Conservation (phyloP, 2,329 filamentous ascomycete genomes). For the Monilinia fructicola region DNA sequence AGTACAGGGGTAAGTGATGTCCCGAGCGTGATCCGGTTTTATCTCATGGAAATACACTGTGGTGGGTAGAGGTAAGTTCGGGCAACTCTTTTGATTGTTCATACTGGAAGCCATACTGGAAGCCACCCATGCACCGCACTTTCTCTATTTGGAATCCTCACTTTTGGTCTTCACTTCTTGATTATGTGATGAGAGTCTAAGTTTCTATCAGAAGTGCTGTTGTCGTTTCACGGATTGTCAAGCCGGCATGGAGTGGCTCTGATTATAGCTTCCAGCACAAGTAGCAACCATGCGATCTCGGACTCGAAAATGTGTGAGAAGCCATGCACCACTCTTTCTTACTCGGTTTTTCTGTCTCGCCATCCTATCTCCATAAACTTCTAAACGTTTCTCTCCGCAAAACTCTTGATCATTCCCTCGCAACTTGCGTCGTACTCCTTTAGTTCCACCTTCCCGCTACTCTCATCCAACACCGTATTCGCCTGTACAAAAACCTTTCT, state of each 20-base stretch:
- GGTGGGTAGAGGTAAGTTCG: too few species aligned
- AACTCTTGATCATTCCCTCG: conserved; percentile 82
- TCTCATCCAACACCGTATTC: conserved; percentile 73
- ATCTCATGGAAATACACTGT: too few species aligned
- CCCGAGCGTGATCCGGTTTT: too few species aligned
- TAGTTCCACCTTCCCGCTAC: conserved; percentile 68
- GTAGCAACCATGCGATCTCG: not conserved
- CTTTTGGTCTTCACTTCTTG: not conserved
- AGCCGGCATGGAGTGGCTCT: not conserved
- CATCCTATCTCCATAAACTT: conserved; percentile 25
- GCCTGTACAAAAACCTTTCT: conserved; percentile 91
- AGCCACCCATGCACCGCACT: too few species aligned
- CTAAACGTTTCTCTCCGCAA: conserved; percentile 55
- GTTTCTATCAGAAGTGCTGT: not conserved
- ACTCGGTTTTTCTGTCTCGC: not conserved
- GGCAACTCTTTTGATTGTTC: too few species aligned
- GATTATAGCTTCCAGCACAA: not conserved
- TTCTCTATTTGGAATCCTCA: too few species aligned
- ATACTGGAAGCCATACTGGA: too few species aligned
- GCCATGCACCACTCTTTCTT: not conserved
- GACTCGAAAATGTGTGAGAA: not conserved
- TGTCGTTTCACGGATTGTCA: not conserved
- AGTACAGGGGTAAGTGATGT: too few species aligned
- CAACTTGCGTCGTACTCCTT: conserved; percentile 83
- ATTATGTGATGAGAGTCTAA: not conserved